Percentiles rank a stretch among this genome's conserved stretches.
Conservation (phyloP, 1,284 basidiomycete genomes). For the Ceratobasidium sp. region DNA sequence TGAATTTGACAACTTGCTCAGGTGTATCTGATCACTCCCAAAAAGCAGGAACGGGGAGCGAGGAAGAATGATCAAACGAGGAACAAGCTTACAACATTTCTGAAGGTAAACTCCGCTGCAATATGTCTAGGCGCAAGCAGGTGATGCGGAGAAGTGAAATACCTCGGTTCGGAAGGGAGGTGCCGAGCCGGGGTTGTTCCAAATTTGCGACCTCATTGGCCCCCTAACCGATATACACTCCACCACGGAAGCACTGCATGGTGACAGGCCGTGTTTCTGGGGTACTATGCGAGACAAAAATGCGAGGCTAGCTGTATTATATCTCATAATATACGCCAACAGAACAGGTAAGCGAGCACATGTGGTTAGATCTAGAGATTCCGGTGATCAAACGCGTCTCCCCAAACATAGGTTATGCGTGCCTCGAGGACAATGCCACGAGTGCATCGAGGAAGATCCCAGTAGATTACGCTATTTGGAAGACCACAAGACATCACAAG, state of each 20-base stretch:
- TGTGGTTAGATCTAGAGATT: neutral
- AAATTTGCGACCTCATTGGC: slow-evolving; percentile 8
- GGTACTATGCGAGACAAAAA: neutral
- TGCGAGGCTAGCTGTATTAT: neutral
- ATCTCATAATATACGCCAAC: neutral
- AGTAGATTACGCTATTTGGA: neutral
- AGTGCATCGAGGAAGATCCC: neutral
- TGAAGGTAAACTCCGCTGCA: neutral
- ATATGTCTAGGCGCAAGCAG: neutral
- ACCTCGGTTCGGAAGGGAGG: neutral
- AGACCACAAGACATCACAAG: neutral
- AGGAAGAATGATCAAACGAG: neutral
- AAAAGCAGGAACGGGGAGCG: neutral
- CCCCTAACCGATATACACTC: neutral
- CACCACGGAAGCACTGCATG: neutral
- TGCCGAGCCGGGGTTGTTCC: slow-evolving; percentile 1
- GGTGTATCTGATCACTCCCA: neutral
- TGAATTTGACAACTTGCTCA: neutral
- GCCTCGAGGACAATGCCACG: neutral
- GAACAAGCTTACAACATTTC: neutral
- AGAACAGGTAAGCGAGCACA: neutral
- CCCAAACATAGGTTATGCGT: neutral
- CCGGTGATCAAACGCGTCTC: slow-evolving; percentile 26
- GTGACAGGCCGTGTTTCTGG: neutral
- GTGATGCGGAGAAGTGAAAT: slow-evolving; percentile 7